Base-by-base conservation (phyloP, 1,139 yeast species). In the Yamadazyma jaroonii region DNA sequence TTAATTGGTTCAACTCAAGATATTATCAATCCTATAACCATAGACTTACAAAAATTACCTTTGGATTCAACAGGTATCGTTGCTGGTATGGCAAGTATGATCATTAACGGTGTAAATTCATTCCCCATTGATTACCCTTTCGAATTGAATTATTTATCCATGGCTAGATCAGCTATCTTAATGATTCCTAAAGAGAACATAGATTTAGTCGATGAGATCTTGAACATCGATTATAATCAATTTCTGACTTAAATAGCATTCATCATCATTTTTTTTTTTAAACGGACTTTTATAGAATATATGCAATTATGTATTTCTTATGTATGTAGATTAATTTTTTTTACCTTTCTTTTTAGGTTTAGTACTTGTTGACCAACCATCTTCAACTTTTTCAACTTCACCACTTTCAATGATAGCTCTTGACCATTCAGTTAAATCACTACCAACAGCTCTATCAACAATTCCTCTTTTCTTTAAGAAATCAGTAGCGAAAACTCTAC, bases 401-500 rank as follows among this genome's bases (percentile, higher is more conserved):
- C 72, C 73, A 36, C 75, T 70, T 27, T 75, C 62, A 32, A 57
- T 48, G 43, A 84, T 67, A 3, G 88, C 88, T 39, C 81, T 79
- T 41, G 75, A 67, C 87, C 95, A 84, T 36, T 79, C 72, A 41
- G 77, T 61, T 25, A 79, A 83, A 49, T 76, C 81, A 44, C 72
- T 69, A 8, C 71, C 75, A 40, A 76, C 64, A 44, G 70, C 72
- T 44, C 65, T 76, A 56, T 87, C 96, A 36, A 86, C 89, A 41
- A 67, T 74, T 47, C 72, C 73, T 54, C 94, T 82, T 56, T 85
- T 81, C 63, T 84, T 85, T 58, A 84, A 68, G 58, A 92, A 92
- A 55, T 92, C 98, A 42, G 77, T 79, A 1, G 97, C 95, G 67
- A 90, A 92, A 46, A 96, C 75, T 57, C 96, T 81, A 15, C 97